Percentiles rank a stretch among this genome's conserved stretches.
Evolutionary conservation across 148 eudicot species (phyloP).

Genomic region (Nepenthes mirabilis): DNA sequence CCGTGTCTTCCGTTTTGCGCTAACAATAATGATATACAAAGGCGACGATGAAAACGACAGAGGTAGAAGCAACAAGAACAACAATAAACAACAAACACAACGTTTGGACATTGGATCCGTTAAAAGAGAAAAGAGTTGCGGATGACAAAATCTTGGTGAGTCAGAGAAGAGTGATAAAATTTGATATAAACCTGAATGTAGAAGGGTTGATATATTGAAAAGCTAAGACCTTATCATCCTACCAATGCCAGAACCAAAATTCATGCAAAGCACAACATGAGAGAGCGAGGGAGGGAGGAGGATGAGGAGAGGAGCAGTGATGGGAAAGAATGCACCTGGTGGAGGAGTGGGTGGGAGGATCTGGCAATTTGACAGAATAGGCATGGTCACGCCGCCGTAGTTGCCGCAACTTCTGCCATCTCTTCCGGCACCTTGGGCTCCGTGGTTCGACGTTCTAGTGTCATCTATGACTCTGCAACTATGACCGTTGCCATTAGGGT

Average conservation of each 20-base stretch:
- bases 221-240: constrained; percentile 77
- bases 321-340: constrained; percentile 20
- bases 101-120: too few species aligned
- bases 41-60: background rate
- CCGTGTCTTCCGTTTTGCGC: too few species aligned
- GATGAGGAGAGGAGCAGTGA: background rate
- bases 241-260: constrained; percentile 7
- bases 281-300: constrained; percentile 6
- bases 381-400: constrained; percentile 19
- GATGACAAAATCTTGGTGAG: background rate
- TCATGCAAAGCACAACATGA: background rate
- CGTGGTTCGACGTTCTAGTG: too few species aligned
- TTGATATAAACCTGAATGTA: constrained; percentile 26
- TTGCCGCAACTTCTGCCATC: background rate
- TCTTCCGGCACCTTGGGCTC: background rate
- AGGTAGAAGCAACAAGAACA: too few species aligned
- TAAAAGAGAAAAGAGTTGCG: too few species aligned
- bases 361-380: constrained; percentile 69
- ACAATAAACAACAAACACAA: background rate
- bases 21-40: too few species aligned
- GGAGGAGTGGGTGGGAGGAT: constrained; percentile 44
- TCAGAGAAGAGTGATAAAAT: background rate
- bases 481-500: too few species aligned
- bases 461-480: too few species aligned
- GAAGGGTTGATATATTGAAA: constrained; percentile 78